phyloP scores from a whole-genome alignment of 1,139 yeast species.

The Lodderomyces beijingensis region DNA sequence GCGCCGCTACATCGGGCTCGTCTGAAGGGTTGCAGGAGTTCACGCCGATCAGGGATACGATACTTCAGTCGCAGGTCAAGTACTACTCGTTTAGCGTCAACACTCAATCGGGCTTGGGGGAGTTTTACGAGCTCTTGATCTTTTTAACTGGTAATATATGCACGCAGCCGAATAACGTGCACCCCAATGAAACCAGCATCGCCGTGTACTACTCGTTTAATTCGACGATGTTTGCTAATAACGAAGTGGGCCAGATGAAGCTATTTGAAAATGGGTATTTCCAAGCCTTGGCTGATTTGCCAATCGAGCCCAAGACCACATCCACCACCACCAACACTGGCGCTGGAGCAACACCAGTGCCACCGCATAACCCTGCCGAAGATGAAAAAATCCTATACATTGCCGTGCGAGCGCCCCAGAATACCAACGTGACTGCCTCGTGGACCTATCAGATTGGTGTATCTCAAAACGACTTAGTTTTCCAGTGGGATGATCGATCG shows the following conservation, averaged over 20 bases:
- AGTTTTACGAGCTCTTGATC: constrained; percentile 48
- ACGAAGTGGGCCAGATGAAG: constrained; percentile 27
- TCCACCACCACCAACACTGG: constrained; percentile 1
- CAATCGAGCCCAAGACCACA: constrained; percentile 4
- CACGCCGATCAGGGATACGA: constrained; percentile 38
- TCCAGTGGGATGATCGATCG: constrained; percentile 63
- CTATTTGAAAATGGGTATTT: constrained; percentile 47
- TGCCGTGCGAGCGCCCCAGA: constrained; percentile 45
- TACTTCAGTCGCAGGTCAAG: constrained; percentile 37
- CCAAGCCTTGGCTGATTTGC: constrained; percentile 46
- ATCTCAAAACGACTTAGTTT: constrained; percentile 61
- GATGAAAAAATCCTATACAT: constrained; percentile 35
- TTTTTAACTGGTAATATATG: constrained; percentile 62
- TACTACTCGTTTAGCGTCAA: constrained; percentile 44
- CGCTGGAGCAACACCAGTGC: constrained; percentile 1
- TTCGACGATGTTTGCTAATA: constrained; percentile 31
- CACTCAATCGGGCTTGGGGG: constrained; percentile 43
- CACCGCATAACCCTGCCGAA: constrained; percentile 9
- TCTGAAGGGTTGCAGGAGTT: constrained; percentile 38
- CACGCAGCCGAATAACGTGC: constrained; percentile 36
- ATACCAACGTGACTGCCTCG: constrained; percentile 28
- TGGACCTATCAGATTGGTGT: constrained; percentile 70
- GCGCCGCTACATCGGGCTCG: too few species aligned
- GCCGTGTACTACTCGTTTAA: constrained; percentile 50
- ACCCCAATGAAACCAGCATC: constrained; percentile 32